phyloP scores from a whole-genome alignment of 768 basidiomycete species.

The Sarcomyxa edulis region DNA sequence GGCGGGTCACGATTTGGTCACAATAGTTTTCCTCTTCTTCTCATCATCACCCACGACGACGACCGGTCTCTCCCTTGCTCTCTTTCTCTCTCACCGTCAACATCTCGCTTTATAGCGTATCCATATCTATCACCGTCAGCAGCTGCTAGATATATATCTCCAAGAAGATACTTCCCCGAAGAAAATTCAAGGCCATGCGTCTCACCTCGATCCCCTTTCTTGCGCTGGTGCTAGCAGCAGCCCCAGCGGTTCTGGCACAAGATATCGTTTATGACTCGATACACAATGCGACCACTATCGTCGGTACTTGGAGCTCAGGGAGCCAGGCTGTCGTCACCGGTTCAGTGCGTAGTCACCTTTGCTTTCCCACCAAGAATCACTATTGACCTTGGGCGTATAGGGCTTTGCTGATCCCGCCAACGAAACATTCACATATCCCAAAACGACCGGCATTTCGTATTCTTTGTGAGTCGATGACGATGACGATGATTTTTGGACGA shows the following conservation, averaged over 20 bases:
- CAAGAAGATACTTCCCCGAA: too few species aligned
- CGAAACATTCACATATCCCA: conserved; percentile 77
- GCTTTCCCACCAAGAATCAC: neutral
- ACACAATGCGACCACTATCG: conserved; percentile 66
- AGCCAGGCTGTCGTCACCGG: conserved; percentile 76
- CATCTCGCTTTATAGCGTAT: too few species aligned
- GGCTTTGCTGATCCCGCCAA: conserved; percentile 83
- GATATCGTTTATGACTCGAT: conserved; percentile 31
- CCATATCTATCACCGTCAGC: too few species aligned
- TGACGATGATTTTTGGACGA: neutral
- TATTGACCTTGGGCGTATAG: conserved; percentile 46
- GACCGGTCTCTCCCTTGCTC: too few species aligned
- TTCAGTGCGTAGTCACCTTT: conserved; percentile 48
- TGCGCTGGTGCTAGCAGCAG: conserved; percentile 24
- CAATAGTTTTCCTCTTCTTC: too few species aligned
- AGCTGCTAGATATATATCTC: too few species aligned
- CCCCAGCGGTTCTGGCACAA: conserved; percentile 27
- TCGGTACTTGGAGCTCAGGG: conserved; percentile 87
- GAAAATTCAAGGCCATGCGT: too few species aligned
- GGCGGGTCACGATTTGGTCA: too few species aligned
- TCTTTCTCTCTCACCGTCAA: too few species aligned
- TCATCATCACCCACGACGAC: too few species aligned
- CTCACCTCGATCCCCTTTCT: conserved; percentile 34
- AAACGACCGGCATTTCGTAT: conserved; percentile 80
- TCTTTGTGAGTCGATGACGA: conserved; percentile 65